Evolutionary conservation across 2,329 filamentous ascomycete species (phyloP).

Genomic region (Penicillium occitanis): DNA sequence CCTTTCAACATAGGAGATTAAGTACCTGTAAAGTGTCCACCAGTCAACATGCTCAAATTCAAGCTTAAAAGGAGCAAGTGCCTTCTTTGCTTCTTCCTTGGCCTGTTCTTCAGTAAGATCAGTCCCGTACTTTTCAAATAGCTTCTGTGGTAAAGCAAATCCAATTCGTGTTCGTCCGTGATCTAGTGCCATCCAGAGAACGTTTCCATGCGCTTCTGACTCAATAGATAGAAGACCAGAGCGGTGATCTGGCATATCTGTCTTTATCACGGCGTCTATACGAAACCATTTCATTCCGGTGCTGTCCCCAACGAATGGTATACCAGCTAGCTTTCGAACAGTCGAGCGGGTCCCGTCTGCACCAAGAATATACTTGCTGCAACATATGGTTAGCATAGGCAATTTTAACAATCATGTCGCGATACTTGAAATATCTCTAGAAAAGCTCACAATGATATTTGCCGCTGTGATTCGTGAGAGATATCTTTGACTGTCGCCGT

Average conservation of each 20-base stretch:
- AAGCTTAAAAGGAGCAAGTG: slow-evolving; percentile 3
- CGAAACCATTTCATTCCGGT: slow-evolving; percentile 6
- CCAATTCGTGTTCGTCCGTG: neutral
- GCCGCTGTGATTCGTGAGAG: neutral
- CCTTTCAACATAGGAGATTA: neutral
- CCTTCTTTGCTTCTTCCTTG: slow-evolving; percentile 3
- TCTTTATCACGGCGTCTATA: slow-evolving; percentile 2
- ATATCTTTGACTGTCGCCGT: slow-evolving; percentile 3
- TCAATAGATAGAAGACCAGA: slow-evolving; percentile 2
- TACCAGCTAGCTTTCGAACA: neutral
- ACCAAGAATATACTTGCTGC: slow-evolving; percentile 5
- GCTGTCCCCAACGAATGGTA: neutral
- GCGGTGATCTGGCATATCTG: slow-evolving; percentile 2
- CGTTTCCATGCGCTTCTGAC: neutral
- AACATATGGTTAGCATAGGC: neutral
- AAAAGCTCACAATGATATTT: neutral
- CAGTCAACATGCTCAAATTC: slow-evolving; percentile 7
- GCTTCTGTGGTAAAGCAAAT: neutral
- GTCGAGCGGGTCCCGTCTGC: neutral
- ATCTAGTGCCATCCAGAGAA: slow-evolving; percentile 5
- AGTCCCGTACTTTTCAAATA: neutral
- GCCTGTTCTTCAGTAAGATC: slow-evolving; percentile 1
- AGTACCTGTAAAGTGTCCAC: slow-evolving; percentile 7
- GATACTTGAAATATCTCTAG: neutral
- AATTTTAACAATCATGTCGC: neutral